Conservation (phyloP, 1,139 yeast species). For the Blastobotrys niveus region DNA sequence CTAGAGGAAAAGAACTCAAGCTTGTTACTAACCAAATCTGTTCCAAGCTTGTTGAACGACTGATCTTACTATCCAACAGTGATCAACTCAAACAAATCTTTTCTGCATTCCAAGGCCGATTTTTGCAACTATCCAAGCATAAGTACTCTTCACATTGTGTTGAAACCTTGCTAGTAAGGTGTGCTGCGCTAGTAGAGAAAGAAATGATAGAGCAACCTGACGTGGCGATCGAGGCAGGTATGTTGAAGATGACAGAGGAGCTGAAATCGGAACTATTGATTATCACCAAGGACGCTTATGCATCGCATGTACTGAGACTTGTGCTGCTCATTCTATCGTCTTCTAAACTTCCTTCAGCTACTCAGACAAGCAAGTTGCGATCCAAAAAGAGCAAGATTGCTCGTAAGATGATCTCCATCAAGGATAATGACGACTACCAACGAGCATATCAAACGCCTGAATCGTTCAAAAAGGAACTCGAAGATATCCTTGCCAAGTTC, state of each 20-base stretch:
- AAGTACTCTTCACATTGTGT: constrained; percentile 92
- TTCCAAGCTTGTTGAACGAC: constrained; percentile 84
- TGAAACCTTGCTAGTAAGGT: constrained; percentile 74
- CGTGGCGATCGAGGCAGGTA: constrained; percentile 51
- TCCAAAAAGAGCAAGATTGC: constrained; percentile 86
- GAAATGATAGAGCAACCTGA: constrained; percentile 43
- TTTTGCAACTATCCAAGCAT: constrained; percentile 72
- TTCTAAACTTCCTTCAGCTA: constrained; percentile 71
- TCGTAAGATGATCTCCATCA: constrained; percentile 85
- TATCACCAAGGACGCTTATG: constrained; percentile 72
- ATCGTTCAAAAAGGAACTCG: constrained; percentile 50
- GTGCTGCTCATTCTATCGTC: constrained; percentile 69
- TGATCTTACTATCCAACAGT: constrained; percentile 62
- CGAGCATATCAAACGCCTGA: constrained; percentile 63
- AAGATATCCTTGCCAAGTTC: constrained; percentile 31
- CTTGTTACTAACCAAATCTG: constrained; percentile 91
- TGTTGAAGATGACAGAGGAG: constrained; percentile 61
- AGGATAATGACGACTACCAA: constrained; percentile 48
- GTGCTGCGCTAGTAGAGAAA: constrained; percentile 71
- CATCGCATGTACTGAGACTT: constrained; percentile 80
- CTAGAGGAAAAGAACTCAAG: constrained; percentile 84
- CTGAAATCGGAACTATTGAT: constrained; percentile 51
- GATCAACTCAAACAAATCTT: constrained; percentile 59
- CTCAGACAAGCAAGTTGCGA: constrained; percentile 70
- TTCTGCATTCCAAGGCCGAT: constrained; percentile 62